Base-by-base conservation (phyloP, 2,329 filamentous ascomycete species). In the Alternaria sp. region DNA sequence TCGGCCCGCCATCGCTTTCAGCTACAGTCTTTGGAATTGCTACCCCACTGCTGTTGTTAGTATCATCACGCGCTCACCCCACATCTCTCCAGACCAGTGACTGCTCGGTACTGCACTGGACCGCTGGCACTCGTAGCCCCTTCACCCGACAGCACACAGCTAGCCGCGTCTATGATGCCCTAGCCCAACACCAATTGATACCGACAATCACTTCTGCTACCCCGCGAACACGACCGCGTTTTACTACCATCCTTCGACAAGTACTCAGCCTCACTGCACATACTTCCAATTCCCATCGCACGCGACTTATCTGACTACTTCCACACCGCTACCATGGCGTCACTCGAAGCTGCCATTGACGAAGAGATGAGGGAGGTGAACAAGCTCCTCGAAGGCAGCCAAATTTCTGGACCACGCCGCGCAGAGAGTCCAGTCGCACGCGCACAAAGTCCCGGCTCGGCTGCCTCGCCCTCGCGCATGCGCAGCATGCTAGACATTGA, bases 331-430 rank as follows among this genome's bases (percentile, higher is more conserved):
- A 67, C 54, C 20, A 92, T 92, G 89, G 63, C 69, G 59, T 93
- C 90, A 72, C 87, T 94, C 72, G 91, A 93, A 80, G 87, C 89
- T 49, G 87, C 89, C 66, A 83, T 93, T 64, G 91, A 93, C 74
- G 89, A 93, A 81, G 91, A 94, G 82, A 86, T 90, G 63, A 84
- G 85, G 64, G 90, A 92, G 79, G 88, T 93, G 39, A 82, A 93
- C 66, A 88, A 88, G 48, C 81, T 92, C 62, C 82, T 93, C 42
- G 88, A 91, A 75, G 85, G 84, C 44, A 81, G 67, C 24, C 63
- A 65, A 20, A 65, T 57, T 51, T 55, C 64, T 14, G 57, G 68
- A 46, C 59, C 71, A 8, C 66, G 64, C 26, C 72, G 73, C 42
- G 63, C 69, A 26, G 68, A 71, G 18, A 78, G 76, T 48, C 74